Percentiles rank a stretch among this genome's conserved stretches.
Evolutionary conservation across 495 filamentous ascomycete species (phyloP).

Genomic region (Podospora appendiculata): DNA sequence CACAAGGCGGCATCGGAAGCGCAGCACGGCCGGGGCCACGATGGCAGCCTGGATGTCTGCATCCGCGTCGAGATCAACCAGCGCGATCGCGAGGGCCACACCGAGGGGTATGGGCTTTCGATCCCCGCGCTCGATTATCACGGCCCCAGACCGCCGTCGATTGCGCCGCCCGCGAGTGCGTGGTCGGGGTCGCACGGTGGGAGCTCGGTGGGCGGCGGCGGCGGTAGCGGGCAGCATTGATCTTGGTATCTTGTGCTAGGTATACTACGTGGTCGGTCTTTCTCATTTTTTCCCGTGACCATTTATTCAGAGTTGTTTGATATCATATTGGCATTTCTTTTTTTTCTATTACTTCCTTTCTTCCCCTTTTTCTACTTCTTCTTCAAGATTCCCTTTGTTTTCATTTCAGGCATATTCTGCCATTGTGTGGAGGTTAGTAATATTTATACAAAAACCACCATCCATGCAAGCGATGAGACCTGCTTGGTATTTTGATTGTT

Average conservation of each 20-base stretch:
- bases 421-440: no score
- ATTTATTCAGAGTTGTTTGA: no score
- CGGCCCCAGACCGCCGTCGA: slow-evolving; percentile 16
- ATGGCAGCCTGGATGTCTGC: slow-evolving; percentile 59
- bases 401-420: no score
- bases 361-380: no score
- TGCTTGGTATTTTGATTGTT: no score
- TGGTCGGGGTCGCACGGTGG: background rate
- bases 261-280: background rate
- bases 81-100: slow-evolving; percentile 52
- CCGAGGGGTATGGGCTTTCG: slow-evolving; percentile 63
- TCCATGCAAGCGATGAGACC: no score
- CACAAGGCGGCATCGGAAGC: slow-evolving; percentile 53
- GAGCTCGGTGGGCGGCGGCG: background rate
- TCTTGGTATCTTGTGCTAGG: no score
- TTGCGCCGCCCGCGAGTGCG: slow-evolving; percentile 4
- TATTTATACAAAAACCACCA: no score
- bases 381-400: no score
- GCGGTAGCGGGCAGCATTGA: background rate
- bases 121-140: slow-evolving; percentile 38
- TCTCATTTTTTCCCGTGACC: background rate
- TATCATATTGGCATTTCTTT: no score
- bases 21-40: slow-evolving; percentile 42
- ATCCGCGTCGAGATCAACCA: slow-evolving; percentile 66
- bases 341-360: no score